Evolutionary conservation across 306 rosid species (phyloP), one percentile per base, ranked within the genome.

Genomic region (Spatholobus suberectus): DNA sequence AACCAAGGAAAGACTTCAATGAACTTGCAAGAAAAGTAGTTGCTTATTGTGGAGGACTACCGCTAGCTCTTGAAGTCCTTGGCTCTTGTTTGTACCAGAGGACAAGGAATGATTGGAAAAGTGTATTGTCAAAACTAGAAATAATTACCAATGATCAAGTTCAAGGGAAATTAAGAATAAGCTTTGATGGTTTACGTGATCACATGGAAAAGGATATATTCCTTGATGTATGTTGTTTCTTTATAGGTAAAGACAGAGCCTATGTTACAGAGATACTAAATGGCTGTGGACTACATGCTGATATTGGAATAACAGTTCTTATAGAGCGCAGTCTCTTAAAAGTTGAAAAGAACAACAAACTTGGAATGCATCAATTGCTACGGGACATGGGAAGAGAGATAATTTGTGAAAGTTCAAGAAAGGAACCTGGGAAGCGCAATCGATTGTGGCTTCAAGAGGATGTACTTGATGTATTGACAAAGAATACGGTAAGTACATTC

Each of bases 151-250:
- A 83, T 49, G 55, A 52, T 17, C 63, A 75, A 40, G 57, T 89
- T 5, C 87, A 85, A 4, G 26, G 57, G 62, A 85, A 41, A 26
- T 47, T 83, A 0, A 82, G 11, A 57, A 68, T 82, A 32, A 82
- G 86, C 52, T 82, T 4, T 17, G 71, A 82, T 24, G 81, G 83
- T 4, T 27, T 83, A 6, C 38, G 27, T 17, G 70, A 72, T 72
- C 26, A 47, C 0, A 61, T 29, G 20, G 23, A 38, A 3, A 80
- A 62, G 47, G 86, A 82, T 24, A 85, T 85, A 47, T 89, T 89
- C 23, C 87, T 85, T 21, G 89, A 89, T 47, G 59, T 89, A 23
- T 77, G 84, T 14, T 85, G 87, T 67, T 89, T 85, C 77, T 86
- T 89, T 43, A 73, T 82, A 0, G 89, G 89, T 1, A 76, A 75